phyloP scores from a whole-genome alignment of 2,329 filamentous ascomycete genomes.

The Periconia digitata region DNA sequence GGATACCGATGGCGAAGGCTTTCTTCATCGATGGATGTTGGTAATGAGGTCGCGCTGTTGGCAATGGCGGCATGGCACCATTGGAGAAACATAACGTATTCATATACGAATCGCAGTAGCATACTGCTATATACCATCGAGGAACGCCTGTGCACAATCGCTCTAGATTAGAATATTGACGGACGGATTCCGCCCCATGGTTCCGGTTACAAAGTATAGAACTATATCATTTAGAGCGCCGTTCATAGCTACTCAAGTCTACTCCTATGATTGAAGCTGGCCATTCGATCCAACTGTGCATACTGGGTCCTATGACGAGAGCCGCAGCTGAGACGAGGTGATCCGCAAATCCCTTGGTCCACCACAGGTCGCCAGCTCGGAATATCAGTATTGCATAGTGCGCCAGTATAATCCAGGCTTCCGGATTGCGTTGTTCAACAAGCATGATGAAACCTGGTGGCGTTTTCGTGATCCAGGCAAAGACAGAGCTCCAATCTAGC shows the following conservation, averaged over 20 bases:
- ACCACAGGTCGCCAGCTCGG: constrained; percentile 19
- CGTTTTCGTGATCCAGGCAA: constrained; percentile 20
- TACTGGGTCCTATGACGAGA: constrained; percentile 22
- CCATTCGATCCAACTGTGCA: constrained; percentile 28
- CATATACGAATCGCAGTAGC: too few relatives aligned
- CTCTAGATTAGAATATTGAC: too few relatives aligned
- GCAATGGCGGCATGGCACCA: too few relatives aligned
- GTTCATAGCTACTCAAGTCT: constrained; percentile 14
- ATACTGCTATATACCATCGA: too few relatives aligned
- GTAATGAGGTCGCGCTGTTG: too few relatives aligned
- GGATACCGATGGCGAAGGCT: too few relatives aligned
- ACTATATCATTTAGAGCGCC: too few relatives aligned
- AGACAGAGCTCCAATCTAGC: constrained; percentile 22
- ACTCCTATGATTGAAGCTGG: constrained; percentile 18
- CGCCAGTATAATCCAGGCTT: constrained; percentile 32
- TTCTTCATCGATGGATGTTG: too few relatives aligned
- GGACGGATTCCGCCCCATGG: too few relatives aligned
- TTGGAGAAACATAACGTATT: too few relatives aligned
- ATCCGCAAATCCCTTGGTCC: constrained; percentile 20
- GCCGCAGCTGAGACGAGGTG: constrained; percentile 25
- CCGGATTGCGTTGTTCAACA: constrained; percentile 20
- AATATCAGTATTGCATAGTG: constrained; percentile 27
- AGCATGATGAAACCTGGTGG: constrained; percentile 19
- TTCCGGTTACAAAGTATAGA: too few relatives aligned
- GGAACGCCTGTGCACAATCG: too few relatives aligned